Base-by-base conservation (phyloP, 148 eudicot species). In the Hydrangea macrophylla region DNA sequence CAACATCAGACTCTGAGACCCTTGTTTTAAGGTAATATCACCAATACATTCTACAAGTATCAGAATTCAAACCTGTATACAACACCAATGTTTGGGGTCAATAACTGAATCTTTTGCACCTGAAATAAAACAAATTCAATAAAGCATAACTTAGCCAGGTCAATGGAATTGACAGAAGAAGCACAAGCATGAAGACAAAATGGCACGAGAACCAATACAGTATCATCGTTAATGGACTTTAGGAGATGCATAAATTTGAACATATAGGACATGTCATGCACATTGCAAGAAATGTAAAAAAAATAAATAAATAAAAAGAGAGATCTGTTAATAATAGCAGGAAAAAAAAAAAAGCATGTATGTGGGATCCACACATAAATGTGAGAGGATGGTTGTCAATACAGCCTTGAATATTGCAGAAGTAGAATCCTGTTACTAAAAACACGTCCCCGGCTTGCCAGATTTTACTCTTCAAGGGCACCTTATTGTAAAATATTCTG, bases 11-110 rank as follows among this genome's bases (percentile, higher is more conserved):
- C 24, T 55, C 3, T 23, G 2, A 33, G 18, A n/a, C n/a, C n/a
- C n/a, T n/a, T n/a, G 50, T 72, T 22, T 64, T 37, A 7, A 23
- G 23, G 5, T 30, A 55, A 28, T 22, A 23, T 33, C 32, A 58
- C 24, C 48, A 58, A 25, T 35, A 65, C 27, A 30, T 42, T 8
- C 51, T 7, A 28, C 24, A 66, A 12, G 18, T 23, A 35, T 39
- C 22, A 31, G 35, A 53, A 32, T 32, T 60, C 70, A 65, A 63
- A 94, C 99, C 99, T 94, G 82, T 94, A 94, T 20, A 91, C 97
- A 65, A 89, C 99, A 79, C 99, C 99, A 75, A 94, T 94, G 51
- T 91, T 94, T 63, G 99, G 92, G 54, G 99, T 94, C 88, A 94
- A 80, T 55, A 76, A 82, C 81, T 94, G 99, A 68, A 94, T 94